These are phyloP conservation scores for Sicyos baderoa DNA, from an alignment of 306 rosid genomes.

Conservation along the genomic window DNA sequence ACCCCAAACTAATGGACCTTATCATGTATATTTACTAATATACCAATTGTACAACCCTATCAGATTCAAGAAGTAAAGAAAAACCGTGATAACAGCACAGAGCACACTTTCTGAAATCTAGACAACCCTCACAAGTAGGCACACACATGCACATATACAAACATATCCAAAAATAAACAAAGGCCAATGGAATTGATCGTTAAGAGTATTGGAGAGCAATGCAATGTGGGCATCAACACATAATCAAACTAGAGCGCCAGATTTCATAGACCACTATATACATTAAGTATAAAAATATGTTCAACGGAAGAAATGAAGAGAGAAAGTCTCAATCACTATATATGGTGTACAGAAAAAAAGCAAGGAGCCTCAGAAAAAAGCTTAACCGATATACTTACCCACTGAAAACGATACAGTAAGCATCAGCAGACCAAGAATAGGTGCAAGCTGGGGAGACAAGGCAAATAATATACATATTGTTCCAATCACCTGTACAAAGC, in stretches of 20 bases:
- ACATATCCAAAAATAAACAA: not conserved
- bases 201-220: not conserved
- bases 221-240: not conserved
- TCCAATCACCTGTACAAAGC: constrained; percentile 58
- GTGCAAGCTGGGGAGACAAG: constrained; percentile 88
- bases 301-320: not conserved
- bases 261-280: not conserved
- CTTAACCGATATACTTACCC: constrained; percentile 38
- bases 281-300: not conserved
- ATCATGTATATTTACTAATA: too few species aligned
- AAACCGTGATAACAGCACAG: not conserved
- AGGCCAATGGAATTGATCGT: not conserved
- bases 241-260: not conserved
- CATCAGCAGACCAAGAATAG: constrained; percentile 66
- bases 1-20: too few species aligned
- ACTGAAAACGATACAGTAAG: constrained; percentile 64
- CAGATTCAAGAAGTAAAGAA: not conserved
- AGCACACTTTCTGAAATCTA: not conserved
- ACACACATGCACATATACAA: not conserved
- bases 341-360: not conserved
- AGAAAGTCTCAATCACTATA: not conserved
- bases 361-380: constrained; percentile 4
- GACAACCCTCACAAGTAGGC: not conserved
- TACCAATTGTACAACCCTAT: too few species aligned
- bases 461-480: constrained; percentile 70